A percentile compares a stretch with the other conserved stretches of the same genome.
phyloP scores from a whole-genome alignment of 1,284 basidiomycete species.

The Ustilago bromivora region DNA sequence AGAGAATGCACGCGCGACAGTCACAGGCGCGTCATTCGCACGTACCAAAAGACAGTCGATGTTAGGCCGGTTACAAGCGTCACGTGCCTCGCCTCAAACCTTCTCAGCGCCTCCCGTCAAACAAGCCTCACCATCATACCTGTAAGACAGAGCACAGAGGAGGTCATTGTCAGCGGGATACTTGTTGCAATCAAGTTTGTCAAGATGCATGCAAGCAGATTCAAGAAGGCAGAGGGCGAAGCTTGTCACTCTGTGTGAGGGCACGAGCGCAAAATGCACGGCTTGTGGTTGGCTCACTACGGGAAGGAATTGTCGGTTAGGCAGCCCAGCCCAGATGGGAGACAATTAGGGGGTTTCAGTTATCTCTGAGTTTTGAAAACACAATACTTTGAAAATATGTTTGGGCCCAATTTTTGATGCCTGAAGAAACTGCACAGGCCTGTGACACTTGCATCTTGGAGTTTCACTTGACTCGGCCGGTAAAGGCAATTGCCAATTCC shows the following conservation, averaged over 20 bases:
- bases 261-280: not conserved
- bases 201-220: not conserved
- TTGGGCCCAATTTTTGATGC: no score
- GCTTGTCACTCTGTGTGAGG: no score
- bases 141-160: no score
- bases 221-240: not conserved
- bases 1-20: slow-evolving; percentile 13
- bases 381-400: no score
- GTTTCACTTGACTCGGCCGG: no score
- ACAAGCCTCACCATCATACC: no score
- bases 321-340: not conserved
- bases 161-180: no score
- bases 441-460: no score
- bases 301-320: not conserved
- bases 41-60: slow-evolving; percentile 1
- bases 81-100: slow-evolving; percentile 11
- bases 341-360: not conserved
- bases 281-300: slow-evolving; percentile 1
- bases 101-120: not conserved
- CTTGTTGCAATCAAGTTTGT: not conserved
- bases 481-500: no score
- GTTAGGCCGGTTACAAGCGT: slow-evolving; percentile 3
- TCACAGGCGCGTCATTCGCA: slow-evolving; percentile 24
- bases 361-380: no score
- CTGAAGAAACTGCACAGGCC: no score